Conservation (phyloP, 2,329 filamentous ascomycete species). For the Trichoderma endophyticum region DNA sequence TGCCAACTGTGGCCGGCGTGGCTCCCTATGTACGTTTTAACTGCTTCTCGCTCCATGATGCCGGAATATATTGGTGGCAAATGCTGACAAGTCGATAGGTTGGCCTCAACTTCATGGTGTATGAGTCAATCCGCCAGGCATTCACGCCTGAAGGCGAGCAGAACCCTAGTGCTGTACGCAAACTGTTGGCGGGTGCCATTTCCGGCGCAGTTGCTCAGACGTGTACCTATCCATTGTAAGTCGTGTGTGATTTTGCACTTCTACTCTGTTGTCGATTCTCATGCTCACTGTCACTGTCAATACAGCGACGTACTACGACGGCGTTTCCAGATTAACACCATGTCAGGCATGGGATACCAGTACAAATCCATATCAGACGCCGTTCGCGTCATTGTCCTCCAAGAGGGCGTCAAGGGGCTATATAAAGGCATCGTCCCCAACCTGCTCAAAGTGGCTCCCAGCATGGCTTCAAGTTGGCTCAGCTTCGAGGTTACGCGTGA, state of each 20-base stretch:
- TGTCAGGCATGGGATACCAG: slow-evolving; percentile 96
- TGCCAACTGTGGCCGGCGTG: slow-evolving; percentile 91
- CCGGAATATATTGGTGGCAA: neutral
- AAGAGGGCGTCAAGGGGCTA: slow-evolving; percentile 80
- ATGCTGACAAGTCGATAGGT: slow-evolving; percentile 53
- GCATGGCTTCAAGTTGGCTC: slow-evolving; percentile 98
- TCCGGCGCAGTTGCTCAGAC: slow-evolving; percentile 97
- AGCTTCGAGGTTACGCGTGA: slow-evolving; percentile 94
- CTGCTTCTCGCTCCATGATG: neutral
- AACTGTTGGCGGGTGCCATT: slow-evolving; percentile 84
- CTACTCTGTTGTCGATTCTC: neutral
- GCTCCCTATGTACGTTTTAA: slow-evolving; percentile 67
- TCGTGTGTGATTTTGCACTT: neutral
- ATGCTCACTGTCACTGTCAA: slow-evolving; percentile 22
- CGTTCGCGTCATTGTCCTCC: slow-evolving; percentile 71
- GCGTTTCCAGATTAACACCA: slow-evolving; percentile 97
- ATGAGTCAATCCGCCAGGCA: slow-evolving; percentile 80
- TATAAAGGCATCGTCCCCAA: slow-evolving; percentile 98
- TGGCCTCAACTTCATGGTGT: slow-evolving; percentile 97
- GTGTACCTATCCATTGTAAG: slow-evolving; percentile 96
- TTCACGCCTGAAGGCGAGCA: slow-evolving; percentile 85
- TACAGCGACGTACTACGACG: slow-evolving; percentile 82
- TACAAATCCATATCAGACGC: slow-evolving; percentile 88
- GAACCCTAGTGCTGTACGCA: slow-evolving; percentile 75
- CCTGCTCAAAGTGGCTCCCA: slow-evolving; percentile 92